Evolutionary conservation across 2,329 filamentous ascomycete species (phyloP).

Genomic region (Aspergillus tanneri): DNA sequence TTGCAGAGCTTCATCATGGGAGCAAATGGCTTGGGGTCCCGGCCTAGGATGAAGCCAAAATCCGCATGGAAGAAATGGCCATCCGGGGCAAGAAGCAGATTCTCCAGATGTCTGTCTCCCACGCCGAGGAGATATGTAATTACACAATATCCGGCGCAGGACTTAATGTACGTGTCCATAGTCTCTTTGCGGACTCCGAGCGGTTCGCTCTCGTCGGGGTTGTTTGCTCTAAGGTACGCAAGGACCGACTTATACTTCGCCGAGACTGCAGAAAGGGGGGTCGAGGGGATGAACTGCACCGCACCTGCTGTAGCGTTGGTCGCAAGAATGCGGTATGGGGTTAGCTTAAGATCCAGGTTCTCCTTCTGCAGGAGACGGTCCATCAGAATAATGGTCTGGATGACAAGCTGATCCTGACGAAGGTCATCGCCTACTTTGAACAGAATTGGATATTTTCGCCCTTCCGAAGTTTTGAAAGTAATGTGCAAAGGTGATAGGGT

Average conservation of each 20-base stretch:
- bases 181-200: conserved; percentile 87
- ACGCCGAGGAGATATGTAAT: conserved; percentile 98
- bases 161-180: conserved; percentile 93
- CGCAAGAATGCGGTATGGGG: conserved; percentile 93
- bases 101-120: conserved; percentile 92
- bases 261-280: conserved; percentile 77
- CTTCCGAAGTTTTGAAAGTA: conserved; percentile 78
- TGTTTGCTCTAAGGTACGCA: conserved; percentile 82
- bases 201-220: conserved; percentile 77
- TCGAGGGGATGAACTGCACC: conserved; percentile 88
- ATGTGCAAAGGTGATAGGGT: conserved; percentile 88
- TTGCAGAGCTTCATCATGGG: conserved; percentile 95
- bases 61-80: conserved; percentile 98
- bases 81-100: conserved; percentile 83
- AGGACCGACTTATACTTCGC: conserved; percentile 77
- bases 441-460: conserved; percentile 81
- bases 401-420: conserved; percentile 93
- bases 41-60: conserved; percentile 95
- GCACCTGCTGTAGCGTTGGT: conserved; percentile 87
- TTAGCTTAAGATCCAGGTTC: conserved; percentile 90
- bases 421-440: conserved; percentile 98
- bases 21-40: conserved; percentile 95
- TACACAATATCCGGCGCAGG: conserved; percentile 95
- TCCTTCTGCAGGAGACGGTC: conserved; percentile 93
- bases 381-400: conserved; percentile 97